Evolutionary conservation across 2,329 filamentous ascomycete species (phyloP), one percentile per base, ranked within the genome.

Genomic region (Aspergillus sojae): DNA sequence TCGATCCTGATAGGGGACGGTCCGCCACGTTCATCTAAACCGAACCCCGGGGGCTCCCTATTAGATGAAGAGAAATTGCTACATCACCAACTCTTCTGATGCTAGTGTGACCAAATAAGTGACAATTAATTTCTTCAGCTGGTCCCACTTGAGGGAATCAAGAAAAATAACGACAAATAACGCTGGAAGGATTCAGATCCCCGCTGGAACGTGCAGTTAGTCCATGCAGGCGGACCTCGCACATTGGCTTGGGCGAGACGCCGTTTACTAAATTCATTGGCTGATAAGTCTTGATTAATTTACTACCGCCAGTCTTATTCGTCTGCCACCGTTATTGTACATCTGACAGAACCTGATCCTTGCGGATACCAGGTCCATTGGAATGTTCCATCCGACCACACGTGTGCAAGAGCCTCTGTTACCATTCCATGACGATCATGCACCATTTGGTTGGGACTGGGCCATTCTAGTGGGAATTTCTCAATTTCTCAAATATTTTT

Each of bases 371-470:
- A 58, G 23, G 45, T n/a, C 46, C 32, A 32, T 59, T 58, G 59
- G 46, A 46, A 57, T 58, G 62, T 61, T 61, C 57, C 50, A 64
- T 58, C 62, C 59, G 48, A 55, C 59, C 41, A 58, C 62, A 62
- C 62, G 62, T 64, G 62, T 62, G 55, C 58, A 58, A 53, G 57
- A 59, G 46, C 52, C 48, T 50, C 50, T 34, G 43, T 52, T 52
- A 32, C 59, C 34, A 52, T 32, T 14, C 16, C 26, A 14, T n/a
- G 62, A 46, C 46, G 55, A 61, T 64, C 58, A 46, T 61, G 32
- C 46, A 58, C 46, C 48, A 34, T 50, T 61, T 43, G 28, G 28
- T 30, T 28, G 26, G 46, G 21, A 30, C 53, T 28, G 52, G 32
- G 57, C 55, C 14, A 32, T 41, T 32, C 16, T 43, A 58, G 23